Evolutionary conservation across 352 stramenopile genomes (phyloP), one percentile per base, ranked within the genome.

Genomic region (Phytophthora aleatoria): DNA sequence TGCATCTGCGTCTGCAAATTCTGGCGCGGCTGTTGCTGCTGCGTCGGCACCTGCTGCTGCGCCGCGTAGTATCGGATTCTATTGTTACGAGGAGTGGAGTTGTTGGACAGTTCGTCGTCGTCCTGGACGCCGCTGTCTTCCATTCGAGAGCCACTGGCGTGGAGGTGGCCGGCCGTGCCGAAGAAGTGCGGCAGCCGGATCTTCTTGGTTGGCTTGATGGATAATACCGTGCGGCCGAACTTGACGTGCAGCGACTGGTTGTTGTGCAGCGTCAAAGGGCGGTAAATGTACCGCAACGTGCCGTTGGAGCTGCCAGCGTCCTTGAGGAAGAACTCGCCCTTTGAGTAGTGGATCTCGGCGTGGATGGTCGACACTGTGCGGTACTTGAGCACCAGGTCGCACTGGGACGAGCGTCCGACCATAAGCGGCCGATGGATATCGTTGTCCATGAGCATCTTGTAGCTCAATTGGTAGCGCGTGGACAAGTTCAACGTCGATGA

Each of bases 311-410:
- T 97, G 12, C 91, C 91, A 0, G 91, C 95, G 71, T 98, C 95
- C 48, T 96, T 97, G 41, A 98, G 89, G 64, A 97, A 89, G 49
- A 98, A 98, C 77, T 98, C 91, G 13, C 94, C 95, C 71, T 95
- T 95, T 13, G 90, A 87, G 64, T 98, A 98, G 41, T 97, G 86
- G 62, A 98, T 97, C 42, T 96, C 87, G 1, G 95, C 93, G 66
- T 98, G 95, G 52, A 97, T 96, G 28, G 93, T 97, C 16, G 90
- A 97, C 16, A 98, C 93, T 12, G 95, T 98, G 49, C 93, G 87
- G 78, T 98, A 98, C 74, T 98, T 97, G 24, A 98, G 81, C 48
- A 98, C 92, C 58, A 98, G 85, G 60, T 98, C 93, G 65, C 90
- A 97, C 69, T 95, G 91, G 30, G 92, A 98, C 57, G 92, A 98